Base-by-base conservation (phyloP, 1,139 yeast species). In the Sugiyamaella paludigena region DNA sequence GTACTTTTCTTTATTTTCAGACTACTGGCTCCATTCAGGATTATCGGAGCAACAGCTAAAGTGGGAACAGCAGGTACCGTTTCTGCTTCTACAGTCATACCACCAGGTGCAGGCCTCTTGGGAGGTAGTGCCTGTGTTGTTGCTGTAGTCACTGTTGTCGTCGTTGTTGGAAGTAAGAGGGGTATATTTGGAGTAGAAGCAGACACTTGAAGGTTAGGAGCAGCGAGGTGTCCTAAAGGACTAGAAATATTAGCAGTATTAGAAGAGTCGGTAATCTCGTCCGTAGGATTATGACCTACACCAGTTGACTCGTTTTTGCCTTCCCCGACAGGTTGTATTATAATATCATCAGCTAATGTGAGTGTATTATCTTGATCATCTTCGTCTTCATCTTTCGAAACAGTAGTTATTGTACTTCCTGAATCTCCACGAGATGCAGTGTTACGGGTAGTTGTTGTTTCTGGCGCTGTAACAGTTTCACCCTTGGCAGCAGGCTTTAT, bases 21-120 rank as follows among this genome's bases (percentile, higher is more conserved):
- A 29, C 56, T 55, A 16, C 51, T 29, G 12, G 41, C 19, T 9
- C 54, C 49, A 26, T 42, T 37, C 7, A 37, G 15, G 7, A 42
- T 58, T 7, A 58, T 58, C 4, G 63, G 54, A 2, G 63, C 56
- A 9, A 67, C 67, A 1, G 66, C 65, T 29, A 67, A 56, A 3
- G 68, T 58, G 13, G 72, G 69, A 1, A 67, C 69, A 1, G 71
- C 70, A 1, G 68, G 54, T 8, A 72, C 76, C 0, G 74, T 71
- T 53, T 72, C 75, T 0, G 74, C 72, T 54, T 72, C 75, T 15
- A 72, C 75, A 5, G 71, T 69, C 71, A 69, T 66, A 42, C 61
- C 58, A 30, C 58, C 44, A 12, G 45, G 48, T 28, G 24, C 40
- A 28, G 45, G 36, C 4, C 40, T 9, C 16, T 42, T 42, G 12